Evolutionary conservation across 345 rosid species (phyloP).

Genomic region (Citrus reticulata): DNA sequence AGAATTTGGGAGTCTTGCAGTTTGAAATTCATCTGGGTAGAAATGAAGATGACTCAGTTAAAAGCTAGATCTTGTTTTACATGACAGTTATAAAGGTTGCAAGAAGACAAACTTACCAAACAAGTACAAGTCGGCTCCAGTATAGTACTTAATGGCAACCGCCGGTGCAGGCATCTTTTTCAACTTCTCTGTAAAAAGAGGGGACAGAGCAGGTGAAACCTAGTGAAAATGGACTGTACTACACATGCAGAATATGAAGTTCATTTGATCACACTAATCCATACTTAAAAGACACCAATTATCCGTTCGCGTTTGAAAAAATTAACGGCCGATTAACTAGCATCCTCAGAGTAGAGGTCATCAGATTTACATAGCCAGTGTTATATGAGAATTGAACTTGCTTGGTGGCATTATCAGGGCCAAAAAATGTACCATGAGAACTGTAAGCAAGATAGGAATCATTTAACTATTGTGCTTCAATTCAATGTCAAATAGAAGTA

Average conservation of each 20-base stretch:
- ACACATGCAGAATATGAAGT: neutral
- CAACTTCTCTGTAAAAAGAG: conserved; percentile 60
- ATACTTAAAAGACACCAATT: neutral
- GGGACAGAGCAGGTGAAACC: conserved; percentile 2
- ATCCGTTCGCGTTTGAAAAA: neutral
- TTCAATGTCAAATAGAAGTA: neutral
- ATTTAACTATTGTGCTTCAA: neutral
- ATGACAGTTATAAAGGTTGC: neutral
- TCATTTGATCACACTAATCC: neutral
- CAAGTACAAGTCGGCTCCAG: conserved; percentile 81
- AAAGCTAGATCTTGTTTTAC: neutral
- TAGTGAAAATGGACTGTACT: neutral
- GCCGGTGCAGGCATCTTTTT: conserved; percentile 86
- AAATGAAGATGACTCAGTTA: conserved; percentile 10
- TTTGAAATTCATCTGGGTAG: conserved; percentile 88
- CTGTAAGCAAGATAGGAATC: neutral
- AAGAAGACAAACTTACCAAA: conserved; percentile 57
- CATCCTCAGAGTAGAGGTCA: neutral
- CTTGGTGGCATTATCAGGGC: neutral
- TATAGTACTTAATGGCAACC: conserved; percentile 84
- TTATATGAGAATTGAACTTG: neutral
- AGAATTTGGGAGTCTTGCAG: conserved; percentile 74
- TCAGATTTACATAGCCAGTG: neutral
- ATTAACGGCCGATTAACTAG: neutral
- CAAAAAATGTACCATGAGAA: neutral